Evolutionary conservation across 176 grass and related monocot genomes (phyloP).

Genomic region (Juncus inflexus): DNA sequence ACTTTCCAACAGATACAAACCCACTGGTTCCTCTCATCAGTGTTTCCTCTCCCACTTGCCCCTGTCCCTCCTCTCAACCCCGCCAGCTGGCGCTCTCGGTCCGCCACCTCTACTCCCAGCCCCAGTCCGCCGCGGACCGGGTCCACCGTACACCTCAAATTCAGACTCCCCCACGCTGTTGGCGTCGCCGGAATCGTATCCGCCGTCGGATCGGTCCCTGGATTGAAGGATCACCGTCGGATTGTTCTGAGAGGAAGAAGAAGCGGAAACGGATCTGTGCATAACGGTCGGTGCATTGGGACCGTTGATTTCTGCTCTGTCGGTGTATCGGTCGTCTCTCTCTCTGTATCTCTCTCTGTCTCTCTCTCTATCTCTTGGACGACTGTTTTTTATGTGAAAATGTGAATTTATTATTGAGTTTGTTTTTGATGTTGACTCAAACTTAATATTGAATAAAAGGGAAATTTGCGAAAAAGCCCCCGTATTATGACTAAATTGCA

Average conservation of each 20-base stretch:
- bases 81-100: conserved; percentile 42
- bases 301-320: conserved; percentile 52
- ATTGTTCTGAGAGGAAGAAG: conserved; percentile 45
- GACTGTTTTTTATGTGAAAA: conserved; percentile 22
- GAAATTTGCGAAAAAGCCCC: too few relatives aligned
- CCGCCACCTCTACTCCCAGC: conserved; percentile 39
- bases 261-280: conserved; percentile 39
- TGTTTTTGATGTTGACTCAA: too few relatives aligned
- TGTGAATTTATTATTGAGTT: not conserved
- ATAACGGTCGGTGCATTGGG: conserved; percentile 33
- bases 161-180: conserved; percentile 72
- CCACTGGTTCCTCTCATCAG: conserved; percentile 15
- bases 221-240: conserved; percentile 77
- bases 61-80: conserved; percentile 69
- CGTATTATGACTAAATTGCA: not conserved
- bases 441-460: not conserved
- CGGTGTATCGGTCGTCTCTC: conserved; percentile 60
- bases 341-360: conserved; percentile 45
- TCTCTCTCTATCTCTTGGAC: conserved; percentile 54
- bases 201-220: conserved; percentile 47
- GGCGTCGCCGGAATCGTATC: conserved; percentile 57
- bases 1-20: not conserved
- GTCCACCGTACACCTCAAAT: conserved; percentile 35
- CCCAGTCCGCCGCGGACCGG: conserved; percentile 24
- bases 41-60: conserved; percentile 94